Evolutionary conservation across 148 eudicot genomes (phyloP).

Genomic region (Simmondsia chinensis): DNA sequence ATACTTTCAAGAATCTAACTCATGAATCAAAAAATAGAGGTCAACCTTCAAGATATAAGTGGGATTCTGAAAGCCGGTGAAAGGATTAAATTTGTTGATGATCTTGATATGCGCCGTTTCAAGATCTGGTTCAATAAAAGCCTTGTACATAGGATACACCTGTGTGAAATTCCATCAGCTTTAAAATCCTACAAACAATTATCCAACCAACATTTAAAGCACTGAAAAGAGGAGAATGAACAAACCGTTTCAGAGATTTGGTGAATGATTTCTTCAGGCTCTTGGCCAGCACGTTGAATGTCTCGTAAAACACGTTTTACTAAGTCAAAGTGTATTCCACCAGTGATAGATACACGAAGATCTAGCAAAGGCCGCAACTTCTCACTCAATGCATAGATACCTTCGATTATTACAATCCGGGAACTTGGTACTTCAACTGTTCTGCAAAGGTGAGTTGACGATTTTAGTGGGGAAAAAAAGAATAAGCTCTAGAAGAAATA

Average conservation of each 20-base stretch:
- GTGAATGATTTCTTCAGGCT: constrained; percentile 97
- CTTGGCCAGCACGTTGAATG: constrained; percentile 97
- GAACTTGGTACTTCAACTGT: constrained; percentile 83
- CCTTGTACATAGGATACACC: constrained; percentile 99
- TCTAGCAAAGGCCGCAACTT: constrained; percentile 78
- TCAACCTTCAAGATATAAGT: constrained; percentile 84
- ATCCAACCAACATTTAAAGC: not conserved
- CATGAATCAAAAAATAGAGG: not conserved
- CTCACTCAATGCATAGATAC: constrained; percentile 94
- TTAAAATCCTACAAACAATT: not conserved
- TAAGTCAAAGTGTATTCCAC: constrained; percentile 95
- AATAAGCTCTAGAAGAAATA: not conserved
- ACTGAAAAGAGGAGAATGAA: not conserved
- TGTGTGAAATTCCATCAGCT: constrained; percentile 16
- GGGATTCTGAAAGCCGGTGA: constrained; percentile 91
- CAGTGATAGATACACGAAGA: constrained; percentile 96
- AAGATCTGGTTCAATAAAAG: constrained; percentile 93
- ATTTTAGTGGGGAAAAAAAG: not conserved
- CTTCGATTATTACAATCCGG: constrained; percentile 81
- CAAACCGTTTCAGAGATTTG: constrained; percentile 92
- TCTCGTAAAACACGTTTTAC: constrained; percentile 94
- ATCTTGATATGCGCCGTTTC: constrained; percentile 93
- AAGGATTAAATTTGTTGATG: constrained; percentile 82
- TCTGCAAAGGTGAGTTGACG: constrained; percentile 42
- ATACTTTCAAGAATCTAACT: constrained; percentile 2